phyloP scores from a whole-genome alignment of 441 rosid genomes.

The Erodium texanum region DNA sequence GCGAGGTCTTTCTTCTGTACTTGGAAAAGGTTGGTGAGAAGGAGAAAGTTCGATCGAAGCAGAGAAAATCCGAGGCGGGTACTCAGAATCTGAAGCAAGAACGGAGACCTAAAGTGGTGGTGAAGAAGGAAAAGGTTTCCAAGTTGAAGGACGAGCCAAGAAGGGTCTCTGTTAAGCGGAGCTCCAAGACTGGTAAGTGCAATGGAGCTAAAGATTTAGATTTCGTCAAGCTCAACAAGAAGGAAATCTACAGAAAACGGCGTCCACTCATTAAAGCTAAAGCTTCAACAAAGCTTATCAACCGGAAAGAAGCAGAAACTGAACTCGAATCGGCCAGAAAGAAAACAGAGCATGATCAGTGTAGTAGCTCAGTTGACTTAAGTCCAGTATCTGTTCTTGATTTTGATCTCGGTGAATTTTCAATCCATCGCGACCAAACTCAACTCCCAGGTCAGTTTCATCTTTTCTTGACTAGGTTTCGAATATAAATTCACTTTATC shows the following conservation, averaged over 20 bases:
- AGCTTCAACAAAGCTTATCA: constrained; percentile 20
- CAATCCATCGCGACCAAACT: constrained; percentile 25
- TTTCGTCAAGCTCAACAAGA: constrained; percentile 12
- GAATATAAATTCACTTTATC: too few relatives aligned
- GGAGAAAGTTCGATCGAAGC: constrained; percentile 22
- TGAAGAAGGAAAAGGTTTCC: too few relatives aligned
- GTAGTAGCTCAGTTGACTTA: constrained; percentile 32
- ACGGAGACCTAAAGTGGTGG: too few relatives aligned
- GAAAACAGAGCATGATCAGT: constrained; percentile 18
- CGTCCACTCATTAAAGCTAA: constrained; percentile 16
- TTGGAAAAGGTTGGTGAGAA: constrained; percentile 17
- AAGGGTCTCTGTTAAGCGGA: constrained; percentile 21
- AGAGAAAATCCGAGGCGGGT: constrained; percentile 30
- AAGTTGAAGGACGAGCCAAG: constrained; percentile 30
- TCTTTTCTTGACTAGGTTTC: constrained; percentile 9
- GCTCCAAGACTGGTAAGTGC: too few relatives aligned
- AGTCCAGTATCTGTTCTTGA: constrained; percentile 54
- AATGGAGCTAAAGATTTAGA: constrained; percentile 29
- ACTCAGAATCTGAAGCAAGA: constrained; percentile 20
- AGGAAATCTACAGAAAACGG: constrained; percentile 12
- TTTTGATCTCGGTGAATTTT: too few relatives aligned
- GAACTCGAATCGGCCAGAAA: constrained; percentile 29
- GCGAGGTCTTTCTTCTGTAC: too few relatives aligned
- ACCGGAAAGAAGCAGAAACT: constrained; percentile 26
- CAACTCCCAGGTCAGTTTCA: constrained; percentile 34